Conservation (phyloP, 768 basidiomycete species). For the Lepiota subincarnata region DNA sequence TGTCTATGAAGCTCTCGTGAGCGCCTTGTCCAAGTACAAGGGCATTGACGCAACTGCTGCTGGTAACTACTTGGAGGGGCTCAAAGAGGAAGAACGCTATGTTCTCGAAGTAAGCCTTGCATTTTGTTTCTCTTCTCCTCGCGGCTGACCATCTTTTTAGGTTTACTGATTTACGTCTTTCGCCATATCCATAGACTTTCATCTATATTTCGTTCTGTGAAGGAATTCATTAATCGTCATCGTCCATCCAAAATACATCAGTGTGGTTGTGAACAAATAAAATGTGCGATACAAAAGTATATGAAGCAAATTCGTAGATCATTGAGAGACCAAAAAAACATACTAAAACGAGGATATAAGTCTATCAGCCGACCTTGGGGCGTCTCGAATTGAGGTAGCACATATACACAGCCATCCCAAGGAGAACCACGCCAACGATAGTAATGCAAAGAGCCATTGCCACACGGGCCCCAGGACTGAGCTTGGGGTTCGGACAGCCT, state of each 20-base stretch:
- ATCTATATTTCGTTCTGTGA: not conserved
- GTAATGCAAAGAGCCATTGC: slow-evolving; percentile 67
- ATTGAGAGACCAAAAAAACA: not conserved
- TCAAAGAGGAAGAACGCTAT: slow-evolving; percentile 97
- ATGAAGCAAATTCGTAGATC: not conserved
- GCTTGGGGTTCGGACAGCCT: slow-evolving; percentile 45
- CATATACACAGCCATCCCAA: slow-evolving; percentile 42
- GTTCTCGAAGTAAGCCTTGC: slow-evolving; percentile 75
- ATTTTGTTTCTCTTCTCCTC: not conserved
- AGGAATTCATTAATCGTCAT: not conserved
- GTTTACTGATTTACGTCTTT: slow-evolving; percentile 21
- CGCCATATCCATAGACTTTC: not conserved
- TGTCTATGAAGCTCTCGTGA: slow-evolving; percentile 89
- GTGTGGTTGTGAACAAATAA: not conserved
- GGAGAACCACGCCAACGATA: slow-evolving; percentile 55
- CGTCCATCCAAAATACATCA: not conserved
- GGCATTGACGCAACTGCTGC: slow-evolving; percentile 62
- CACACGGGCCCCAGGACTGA: slow-evolving; percentile 61
- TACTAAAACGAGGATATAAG: not conserved
- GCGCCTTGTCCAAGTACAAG: slow-evolving; percentile 70
- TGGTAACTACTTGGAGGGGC: slow-evolving; percentile 75
- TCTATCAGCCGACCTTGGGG: not conserved
- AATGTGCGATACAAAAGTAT: too few species aligned
- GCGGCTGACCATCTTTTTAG: slow-evolving; percentile 5
- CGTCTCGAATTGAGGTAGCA: slow-evolving; percentile 23